These are phyloP conservation scores for Geoglossum glabrum DNA, from an alignment of 495 filamentous ascomycete species.

Conservation along the genomic window DNA sequence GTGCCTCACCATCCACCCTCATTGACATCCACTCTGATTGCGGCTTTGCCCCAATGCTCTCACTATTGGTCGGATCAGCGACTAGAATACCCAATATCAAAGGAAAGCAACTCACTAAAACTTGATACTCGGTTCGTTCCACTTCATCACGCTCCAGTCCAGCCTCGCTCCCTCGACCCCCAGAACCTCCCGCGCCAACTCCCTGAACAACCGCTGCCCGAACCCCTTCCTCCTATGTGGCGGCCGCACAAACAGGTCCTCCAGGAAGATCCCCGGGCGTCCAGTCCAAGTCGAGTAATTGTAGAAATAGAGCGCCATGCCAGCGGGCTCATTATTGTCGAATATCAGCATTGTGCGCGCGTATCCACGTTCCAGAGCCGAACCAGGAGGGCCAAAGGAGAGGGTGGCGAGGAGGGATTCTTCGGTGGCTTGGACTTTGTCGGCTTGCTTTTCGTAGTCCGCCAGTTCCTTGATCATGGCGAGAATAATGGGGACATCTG, in stretches of 20 bases:
- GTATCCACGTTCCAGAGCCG: conserved; percentile 17
- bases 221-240: conserved; percentile 54
- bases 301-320: conserved; percentile 48
- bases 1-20: conserved; percentile 59
- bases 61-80: no score
- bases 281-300: conserved; percentile 75
- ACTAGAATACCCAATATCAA: no score
- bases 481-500: conserved; percentile 70
- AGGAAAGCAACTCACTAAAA: conserved; percentile 45
- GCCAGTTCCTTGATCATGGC: conserved; percentile 73
- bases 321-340: conserved; percentile 18
- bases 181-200: conserved; percentile 57
- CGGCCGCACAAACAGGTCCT: conserved; percentile 72
- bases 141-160: conserved; percentile 85
- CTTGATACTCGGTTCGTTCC: conserved; percentile 74
- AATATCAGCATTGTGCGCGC: conserved; percentile 20
- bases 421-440: conserved; percentile 62
- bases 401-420: conserved; percentile 53
- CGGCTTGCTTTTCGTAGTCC: conserved; percentile 58
- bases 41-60: conserved; percentile 54
- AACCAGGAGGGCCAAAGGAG: conserved; percentile 37
- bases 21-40: conserved; percentile 84
- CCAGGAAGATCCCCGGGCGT: conserved; percentile 76
- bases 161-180: conserved; percentile 51
- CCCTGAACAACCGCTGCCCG: conserved; percentile 51